Evolutionary conservation across 202 grass and related monocot species (phyloP).

Genomic region (Musa balbisiana): DNA sequence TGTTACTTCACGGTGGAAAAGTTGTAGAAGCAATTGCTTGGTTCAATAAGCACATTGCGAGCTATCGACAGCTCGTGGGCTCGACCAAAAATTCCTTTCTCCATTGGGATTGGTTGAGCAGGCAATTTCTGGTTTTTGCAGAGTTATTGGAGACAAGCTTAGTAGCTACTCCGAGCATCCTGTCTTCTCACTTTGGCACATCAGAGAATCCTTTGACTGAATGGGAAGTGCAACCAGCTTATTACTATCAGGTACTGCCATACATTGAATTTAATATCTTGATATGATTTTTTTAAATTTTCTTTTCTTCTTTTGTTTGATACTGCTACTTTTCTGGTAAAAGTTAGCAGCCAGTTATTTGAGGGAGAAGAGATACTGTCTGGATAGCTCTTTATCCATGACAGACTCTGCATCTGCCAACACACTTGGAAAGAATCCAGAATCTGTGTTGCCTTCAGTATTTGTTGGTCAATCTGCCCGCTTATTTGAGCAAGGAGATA

Average conservation of each 20-base stretch:
- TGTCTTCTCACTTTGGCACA: slow-evolving; percentile 74
- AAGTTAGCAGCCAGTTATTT: slow-evolving; percentile 93
- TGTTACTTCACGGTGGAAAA: slow-evolving; percentile 85
- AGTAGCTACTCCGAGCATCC: slow-evolving; percentile 41
- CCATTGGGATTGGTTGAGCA: slow-evolving; percentile 97
- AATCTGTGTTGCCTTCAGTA: slow-evolving; percentile 80
- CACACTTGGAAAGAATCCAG: slow-evolving; percentile 49
- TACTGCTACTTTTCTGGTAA: slow-evolving; percentile 34
- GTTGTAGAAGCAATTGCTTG: slow-evolving; percentile 81
- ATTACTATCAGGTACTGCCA: slow-evolving; percentile 82
- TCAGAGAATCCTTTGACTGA: slow-evolving; percentile 80
- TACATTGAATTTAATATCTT: slow-evolving; percentile 1
- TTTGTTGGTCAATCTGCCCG: slow-evolving; percentile 83
- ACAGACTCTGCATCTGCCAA: slow-evolving; percentile 32
- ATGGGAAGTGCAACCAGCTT: slow-evolving; percentile 95
- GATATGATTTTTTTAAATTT: slow-evolving; percentile 16
- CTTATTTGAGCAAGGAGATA: slow-evolving; percentile 92
- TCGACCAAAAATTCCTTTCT: slow-evolving; percentile 67
- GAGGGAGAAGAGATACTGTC: slow-evolving; percentile 83
- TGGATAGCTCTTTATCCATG: slow-evolving; percentile 45
- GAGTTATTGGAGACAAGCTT: slow-evolving; percentile 88
- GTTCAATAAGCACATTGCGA: slow-evolving; percentile 74
- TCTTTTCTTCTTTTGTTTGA: slow-evolving; percentile 19
- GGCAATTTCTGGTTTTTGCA: slow-evolving; percentile 92
- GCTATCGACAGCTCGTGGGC: slow-evolving; percentile 62